Evolutionary conservation across 495 filamentous ascomycete species (phyloP), one percentile per base, ranked within the genome.

Genomic region (Talaromyces thailandensis): DNA sequence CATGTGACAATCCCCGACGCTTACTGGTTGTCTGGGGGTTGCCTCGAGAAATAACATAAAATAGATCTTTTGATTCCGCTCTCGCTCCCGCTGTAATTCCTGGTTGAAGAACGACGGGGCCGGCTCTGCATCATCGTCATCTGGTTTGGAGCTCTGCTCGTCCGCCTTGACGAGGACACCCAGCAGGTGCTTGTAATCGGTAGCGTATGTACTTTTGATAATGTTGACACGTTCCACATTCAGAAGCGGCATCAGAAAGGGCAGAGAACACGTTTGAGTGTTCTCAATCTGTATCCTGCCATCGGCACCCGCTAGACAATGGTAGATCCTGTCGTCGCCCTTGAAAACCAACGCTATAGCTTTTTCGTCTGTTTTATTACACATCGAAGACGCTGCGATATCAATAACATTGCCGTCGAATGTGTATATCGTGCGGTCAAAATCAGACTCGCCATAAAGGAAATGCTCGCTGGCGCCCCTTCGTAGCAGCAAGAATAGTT

Each of bases 371-470:
- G 55, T 52, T 18, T 26, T 40, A 18, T 18, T 11, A 12, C 63
- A 64, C 14, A 76, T 52, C 1, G 66, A 64, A 0, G 71, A 77
- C 48, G 76, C 76, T 28, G 66, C 67, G 5, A 55, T 64, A 57
- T 78, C 64, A n/a, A 76, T 63, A 24, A 61, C 58, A 25, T 61
- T 55, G 28, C 60, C 56, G 8, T 65, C 58, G 51, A 72, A 70
- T 3, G 61, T 35, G 51, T 73, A 70, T n/a, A 67, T 35, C 25
- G 66, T 69, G 48, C 67, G 64, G 12, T 65, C 56, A 11, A 70
- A 64, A 62, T 70, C 28, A 50, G 67, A 69, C 40, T 73, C 67
- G 0, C 70, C 68, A n/a, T 74, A 72, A 51, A 70, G 75, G 16
- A 80, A 53, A 52, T 75, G 66, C 23, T 58, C 62, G 21, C 56